A percentile compares a stretch with the other conserved stretches of the same genome.
These are phyloP conservation scores for Moesziomyces parantarcticus DNA, from an alignment of 1,284 basidiomycete species.

Conservation along the genomic window DNA sequence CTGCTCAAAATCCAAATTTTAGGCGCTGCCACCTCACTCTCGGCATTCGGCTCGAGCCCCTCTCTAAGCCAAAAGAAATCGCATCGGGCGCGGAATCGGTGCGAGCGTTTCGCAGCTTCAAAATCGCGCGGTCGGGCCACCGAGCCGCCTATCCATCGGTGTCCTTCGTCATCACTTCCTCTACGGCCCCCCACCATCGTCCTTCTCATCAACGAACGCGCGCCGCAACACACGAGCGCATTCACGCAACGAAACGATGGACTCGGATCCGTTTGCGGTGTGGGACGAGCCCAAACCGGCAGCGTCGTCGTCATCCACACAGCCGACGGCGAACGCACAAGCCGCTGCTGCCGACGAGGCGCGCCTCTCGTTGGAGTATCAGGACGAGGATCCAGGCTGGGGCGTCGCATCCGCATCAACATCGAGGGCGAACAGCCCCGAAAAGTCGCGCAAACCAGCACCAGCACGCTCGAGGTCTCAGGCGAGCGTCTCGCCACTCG, in stretches of 20 bases:
- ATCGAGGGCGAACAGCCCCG: constrained; percentile 31
- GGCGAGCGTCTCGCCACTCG: constrained; percentile 1
- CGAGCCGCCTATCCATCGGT: not conserved
- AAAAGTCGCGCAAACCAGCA: constrained; percentile 24
- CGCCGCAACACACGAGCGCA: not conserved
- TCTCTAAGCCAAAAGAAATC: too few relatives aligned
- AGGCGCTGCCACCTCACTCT: too few relatives aligned
- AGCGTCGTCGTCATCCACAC: constrained; percentile 1
- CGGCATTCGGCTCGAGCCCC: too few relatives aligned
- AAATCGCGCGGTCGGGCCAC: not conserved
- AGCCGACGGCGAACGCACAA: not conserved
- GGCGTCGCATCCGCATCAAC: constrained; percentile 20
- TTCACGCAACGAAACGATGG: constrained; percentile 18
- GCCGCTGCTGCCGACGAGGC: not conserved
- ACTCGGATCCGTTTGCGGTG: constrained; percentile 43
- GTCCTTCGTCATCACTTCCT: not conserved
- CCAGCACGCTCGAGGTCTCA: not conserved
- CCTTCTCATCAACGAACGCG: too few relatives aligned
- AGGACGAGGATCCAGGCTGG: constrained; percentile 47
- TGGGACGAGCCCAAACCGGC: constrained; percentile 37
- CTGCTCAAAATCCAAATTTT: too few relatives aligned
- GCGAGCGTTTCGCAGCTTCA: not conserved
- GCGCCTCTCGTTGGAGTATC: constrained; percentile 20
- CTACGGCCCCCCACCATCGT: not conserved
- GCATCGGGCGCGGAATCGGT: too few relatives aligned